Evolutionary conservation across 2,329 filamentous ascomycete genomes (phyloP).

Genomic region (Botrytis medusae): DNA sequence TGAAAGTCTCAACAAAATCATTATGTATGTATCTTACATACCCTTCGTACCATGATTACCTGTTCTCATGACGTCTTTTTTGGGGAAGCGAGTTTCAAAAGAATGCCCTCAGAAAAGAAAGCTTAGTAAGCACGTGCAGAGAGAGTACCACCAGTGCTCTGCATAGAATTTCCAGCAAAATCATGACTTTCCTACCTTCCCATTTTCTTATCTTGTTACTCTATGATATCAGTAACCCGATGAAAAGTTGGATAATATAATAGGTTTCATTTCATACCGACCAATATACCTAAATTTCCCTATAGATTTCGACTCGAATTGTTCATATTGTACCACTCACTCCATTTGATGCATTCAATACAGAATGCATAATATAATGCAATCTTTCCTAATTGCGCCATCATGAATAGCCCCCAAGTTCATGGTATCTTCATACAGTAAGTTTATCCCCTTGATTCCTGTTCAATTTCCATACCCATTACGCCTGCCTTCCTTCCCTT

Average conservation of each 20-base stretch:
- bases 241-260: background rate
- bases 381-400: slow-evolving; percentile 17
- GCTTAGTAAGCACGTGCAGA: background rate
- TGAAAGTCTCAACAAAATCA: slow-evolving; percentile 7
- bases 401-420: slow-evolving; percentile 9
- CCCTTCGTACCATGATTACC: background rate
- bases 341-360: slow-evolving; percentile 4
- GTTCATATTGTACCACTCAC: background rate
- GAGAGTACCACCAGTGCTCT: background rate
- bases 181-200: background rate
- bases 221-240: background rate
- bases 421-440: slow-evolving; percentile 19
- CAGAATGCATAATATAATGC: slow-evolving; percentile 16
- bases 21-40: background rate
- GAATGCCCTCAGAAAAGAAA: background rate
- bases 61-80: slow-evolving; percentile 27
- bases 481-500: slow-evolving; percentile 10
- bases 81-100: background rate
- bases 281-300: background rate
- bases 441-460: slow-evolving; percentile 2
- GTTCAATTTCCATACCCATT: slow-evolving; percentile 20
- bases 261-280: background rate
- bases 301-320: background rate
- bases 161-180: background rate
- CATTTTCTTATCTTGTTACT: background rate